These are phyloP conservation scores for Cladosporium cucumerinum DNA, from an alignment of 2,329 filamentous ascomycete species.

Conservation along the genomic window DNA sequence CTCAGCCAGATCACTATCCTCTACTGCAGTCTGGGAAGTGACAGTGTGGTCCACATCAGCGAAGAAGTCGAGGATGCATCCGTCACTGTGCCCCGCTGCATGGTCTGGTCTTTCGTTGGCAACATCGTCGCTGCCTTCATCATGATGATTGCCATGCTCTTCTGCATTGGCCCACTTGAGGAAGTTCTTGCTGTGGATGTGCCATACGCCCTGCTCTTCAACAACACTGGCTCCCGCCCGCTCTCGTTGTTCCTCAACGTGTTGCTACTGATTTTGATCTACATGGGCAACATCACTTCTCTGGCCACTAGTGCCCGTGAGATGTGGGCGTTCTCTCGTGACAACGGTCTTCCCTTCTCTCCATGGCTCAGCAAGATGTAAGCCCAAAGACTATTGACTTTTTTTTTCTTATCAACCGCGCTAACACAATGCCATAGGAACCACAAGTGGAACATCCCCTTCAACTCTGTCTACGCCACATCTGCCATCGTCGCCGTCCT, in stretches of 20 bases:
- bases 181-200: conserved; percentile 23
- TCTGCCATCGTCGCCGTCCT: conserved; percentile 32
- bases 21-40: conserved; percentile 20
- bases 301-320: conserved; percentile 41
- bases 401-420: neutral
- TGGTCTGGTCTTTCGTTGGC: conserved; percentile 31
- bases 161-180: conserved; percentile 31
- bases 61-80: conserved; percentile 32
- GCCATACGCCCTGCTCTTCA: conserved; percentile 25
- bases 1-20: conserved; percentile 27
- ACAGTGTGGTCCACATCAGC: conserved; percentile 21
- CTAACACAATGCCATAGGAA: conserved; percentile 12
- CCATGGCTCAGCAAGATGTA: conserved; percentile 28
- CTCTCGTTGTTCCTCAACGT: conserved; percentile 24
- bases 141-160: conserved; percentile 29
- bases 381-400: conserved; percentile 20
- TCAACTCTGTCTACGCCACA: conserved; percentile 35
- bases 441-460: conserved; percentile 29
- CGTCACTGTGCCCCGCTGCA: conserved; percentile 31
- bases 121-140: conserved; percentile 24
- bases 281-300: conserved; percentile 23
- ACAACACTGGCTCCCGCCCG: conserved; percentile 23
- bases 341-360: conserved; percentile 36
- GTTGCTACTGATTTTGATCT: conserved; percentile 26
- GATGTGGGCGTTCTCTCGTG: conserved; percentile 33